A percentile compares a stretch with the other conserved stretches of the same genome.
phyloP scores from a whole-genome alignment of 345 rosid species.

The Eutrema japonicum region DNA sequence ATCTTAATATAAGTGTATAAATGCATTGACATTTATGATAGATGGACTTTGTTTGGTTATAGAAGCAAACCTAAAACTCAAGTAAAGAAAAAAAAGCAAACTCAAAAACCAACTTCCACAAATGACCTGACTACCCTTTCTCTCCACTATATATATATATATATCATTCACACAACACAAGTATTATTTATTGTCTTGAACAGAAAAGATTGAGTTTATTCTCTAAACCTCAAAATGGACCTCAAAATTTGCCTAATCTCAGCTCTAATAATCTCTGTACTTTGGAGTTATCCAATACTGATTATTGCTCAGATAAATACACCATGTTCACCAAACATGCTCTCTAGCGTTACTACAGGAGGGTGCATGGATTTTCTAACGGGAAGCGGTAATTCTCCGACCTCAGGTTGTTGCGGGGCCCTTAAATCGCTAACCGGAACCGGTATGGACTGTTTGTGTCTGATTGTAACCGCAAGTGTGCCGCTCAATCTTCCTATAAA shows the following conservation, averaged over 20 bases:
- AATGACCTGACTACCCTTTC: constrained; percentile 18
- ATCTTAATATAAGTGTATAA: background rate
- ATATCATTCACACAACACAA: constrained; percentile 22
- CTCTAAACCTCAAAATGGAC: constrained; percentile 21
- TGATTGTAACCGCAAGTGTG: constrained; percentile 62
- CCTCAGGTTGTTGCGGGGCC: constrained; percentile 63
- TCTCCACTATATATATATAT: background rate
- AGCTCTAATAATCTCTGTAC: constrained; percentile 6
- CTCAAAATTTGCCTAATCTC: background rate
- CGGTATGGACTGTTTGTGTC: constrained; percentile 76
- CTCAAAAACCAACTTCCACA: constrained; percentile 2
- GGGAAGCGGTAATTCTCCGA: constrained; percentile 65
- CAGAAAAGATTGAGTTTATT: background rate
- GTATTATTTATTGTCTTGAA: background rate
- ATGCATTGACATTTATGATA: background rate
- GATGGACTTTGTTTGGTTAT: constrained; percentile 19
- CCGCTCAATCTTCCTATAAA: constrained; percentile 77
- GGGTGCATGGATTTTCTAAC: constrained; percentile 77
- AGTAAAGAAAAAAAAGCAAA: background rate
- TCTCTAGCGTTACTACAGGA: constrained; percentile 63
- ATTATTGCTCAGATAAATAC: constrained; percentile 52
- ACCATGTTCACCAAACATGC: constrained; percentile 59
- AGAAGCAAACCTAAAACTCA: constrained; percentile 27
- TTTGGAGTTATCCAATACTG: constrained; percentile 42
- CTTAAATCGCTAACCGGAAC: constrained; percentile 61